Evolutionary conservation across 2,329 filamentous ascomycete genomes (phyloP).

Genomic region (Penicillium fuscoglaucum): DNA sequence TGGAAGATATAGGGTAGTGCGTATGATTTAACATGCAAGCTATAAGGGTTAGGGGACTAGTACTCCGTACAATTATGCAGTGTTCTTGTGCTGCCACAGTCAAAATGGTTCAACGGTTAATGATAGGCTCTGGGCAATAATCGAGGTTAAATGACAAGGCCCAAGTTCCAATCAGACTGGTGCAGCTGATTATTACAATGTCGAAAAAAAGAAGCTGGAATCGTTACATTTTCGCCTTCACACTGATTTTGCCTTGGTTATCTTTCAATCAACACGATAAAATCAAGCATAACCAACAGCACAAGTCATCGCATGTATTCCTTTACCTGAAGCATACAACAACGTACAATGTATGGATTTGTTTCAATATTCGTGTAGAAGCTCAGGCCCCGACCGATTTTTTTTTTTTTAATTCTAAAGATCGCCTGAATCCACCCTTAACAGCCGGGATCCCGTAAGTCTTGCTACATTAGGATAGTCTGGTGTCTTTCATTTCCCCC

Average conservation of each 20-base stretch:
- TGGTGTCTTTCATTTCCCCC: constrained; percentile 1
- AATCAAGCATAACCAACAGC: constrained; percentile 11
- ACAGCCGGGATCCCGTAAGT: constrained; percentile 12
- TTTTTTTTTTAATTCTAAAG: constrained; percentile 9
- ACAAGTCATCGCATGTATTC: constrained; percentile 17
- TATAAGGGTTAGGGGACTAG: not conserved
- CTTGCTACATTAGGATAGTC: constrained; percentile 15
- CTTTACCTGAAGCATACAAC: constrained; percentile 17
- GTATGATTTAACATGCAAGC: not conserved
- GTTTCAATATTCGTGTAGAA: not conserved
- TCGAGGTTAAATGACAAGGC: constrained; percentile 7
- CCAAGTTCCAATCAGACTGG: constrained; percentile 14
- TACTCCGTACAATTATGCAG: not conserved
- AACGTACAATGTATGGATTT: constrained; percentile 16
- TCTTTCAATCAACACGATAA: not conserved
- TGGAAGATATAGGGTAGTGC: not conserved
- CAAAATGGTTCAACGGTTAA: constrained; percentile 1
- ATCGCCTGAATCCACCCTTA: constrained; percentile 13
- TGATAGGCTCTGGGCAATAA: constrained; percentile 1
- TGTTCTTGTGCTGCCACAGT: constrained; percentile 5
- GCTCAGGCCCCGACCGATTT: constrained; percentile 1
- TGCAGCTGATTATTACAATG: constrained; percentile 1
- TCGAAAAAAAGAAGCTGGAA: not conserved
- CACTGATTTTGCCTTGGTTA: not conserved
- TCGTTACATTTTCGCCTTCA: not conserved